Percentiles rank a stretch among this genome's conserved stretches.
Evolutionary conservation across 2,329 filamentous ascomycete genomes (phyloP).

Genomic region (Aspergillus arachidicola): DNA sequence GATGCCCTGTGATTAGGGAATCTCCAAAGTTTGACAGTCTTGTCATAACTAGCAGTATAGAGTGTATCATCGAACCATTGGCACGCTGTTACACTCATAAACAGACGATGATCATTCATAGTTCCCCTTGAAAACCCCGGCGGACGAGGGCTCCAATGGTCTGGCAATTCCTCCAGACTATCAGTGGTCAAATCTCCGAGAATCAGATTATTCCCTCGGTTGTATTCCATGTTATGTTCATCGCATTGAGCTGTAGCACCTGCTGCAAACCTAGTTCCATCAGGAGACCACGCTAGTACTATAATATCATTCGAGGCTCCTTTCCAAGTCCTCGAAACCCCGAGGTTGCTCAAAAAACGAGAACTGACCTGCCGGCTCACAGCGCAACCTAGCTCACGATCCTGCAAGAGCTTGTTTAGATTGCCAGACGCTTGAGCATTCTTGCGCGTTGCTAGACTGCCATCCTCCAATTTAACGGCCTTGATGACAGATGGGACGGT

Average conservation of each 20-base stretch:
- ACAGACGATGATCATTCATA: constrained; percentile 55
- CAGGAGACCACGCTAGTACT: constrained; percentile 58
- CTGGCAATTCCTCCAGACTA: constrained; percentile 54
- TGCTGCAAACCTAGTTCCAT: constrained; percentile 58
- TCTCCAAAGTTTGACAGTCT: constrained; percentile 60
- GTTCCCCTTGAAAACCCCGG: constrained; percentile 45
- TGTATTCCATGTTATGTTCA: constrained; percentile 61
- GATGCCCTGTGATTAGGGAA: constrained; percentile 28
- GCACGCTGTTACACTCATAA: constrained; percentile 59
- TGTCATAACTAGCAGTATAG: constrained; percentile 60
- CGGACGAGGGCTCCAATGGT: constrained; percentile 53
- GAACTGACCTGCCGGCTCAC: constrained; percentile 18
- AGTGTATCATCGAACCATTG: constrained; percentile 54
- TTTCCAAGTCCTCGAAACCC: constrained; percentile 52
- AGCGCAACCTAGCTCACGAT: constrained; percentile 33
- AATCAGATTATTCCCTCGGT: constrained; percentile 59
- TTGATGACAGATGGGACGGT: constrained; percentile 19
- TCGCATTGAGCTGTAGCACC: constrained; percentile 61
- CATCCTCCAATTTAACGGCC: not conserved
- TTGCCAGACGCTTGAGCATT: not conserved
- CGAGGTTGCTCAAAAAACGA: constrained; percentile 43
- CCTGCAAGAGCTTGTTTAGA: constrained; percentile 27
- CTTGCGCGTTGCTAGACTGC: not conserved
- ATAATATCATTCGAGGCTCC: constrained; percentile 62
- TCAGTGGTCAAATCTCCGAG: constrained; percentile 50